Conservation (phyloP, 1,284 basidiomycete genomes). For the Porogramme epimiltina region DNA sequence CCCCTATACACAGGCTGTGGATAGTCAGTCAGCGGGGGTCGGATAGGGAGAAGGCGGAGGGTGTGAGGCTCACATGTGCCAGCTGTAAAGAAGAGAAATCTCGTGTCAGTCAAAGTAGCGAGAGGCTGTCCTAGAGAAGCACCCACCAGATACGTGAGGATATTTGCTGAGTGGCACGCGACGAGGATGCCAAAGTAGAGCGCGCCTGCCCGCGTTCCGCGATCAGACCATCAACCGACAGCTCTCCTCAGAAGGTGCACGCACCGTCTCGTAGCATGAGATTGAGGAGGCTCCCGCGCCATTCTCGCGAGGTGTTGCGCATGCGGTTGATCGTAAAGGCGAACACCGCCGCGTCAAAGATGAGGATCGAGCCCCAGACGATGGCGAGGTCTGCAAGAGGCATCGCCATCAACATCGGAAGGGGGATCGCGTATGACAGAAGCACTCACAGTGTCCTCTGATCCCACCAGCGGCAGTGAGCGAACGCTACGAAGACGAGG, state of each 20-base stretch:
- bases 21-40: too few relatives aligned
- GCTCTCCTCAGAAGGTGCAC: neutral
- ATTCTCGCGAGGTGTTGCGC: neutral
- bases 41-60: too few relatives aligned
- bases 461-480: too few relatives aligned
- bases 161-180: constrained; percentile 3
- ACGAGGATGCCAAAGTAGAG: constrained; percentile 4
- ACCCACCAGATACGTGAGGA: constrained; percentile 8
- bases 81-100: too few relatives aligned
- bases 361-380: constrained; percentile 4
- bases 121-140: neutral
- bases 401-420: too few relatives aligned
- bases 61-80: too few relatives aligned
- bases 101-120: neutral
- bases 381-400: constrained; percentile 9
- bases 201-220: too few relatives aligned
- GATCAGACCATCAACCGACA: neutral
- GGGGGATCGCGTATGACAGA: neutral
- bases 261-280: constrained; percentile 11
- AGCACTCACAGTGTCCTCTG: neutral
- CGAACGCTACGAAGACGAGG: too few relatives aligned
- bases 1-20: constrained; percentile 6
- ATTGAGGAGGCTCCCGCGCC: constrained; percentile 4
- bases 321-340: constrained; percentile 3
- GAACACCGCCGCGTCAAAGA: constrained; percentile 7